phyloP scores from a whole-genome alignment of 345 rosid genomes.

The Trapa bicornis region DNA sequence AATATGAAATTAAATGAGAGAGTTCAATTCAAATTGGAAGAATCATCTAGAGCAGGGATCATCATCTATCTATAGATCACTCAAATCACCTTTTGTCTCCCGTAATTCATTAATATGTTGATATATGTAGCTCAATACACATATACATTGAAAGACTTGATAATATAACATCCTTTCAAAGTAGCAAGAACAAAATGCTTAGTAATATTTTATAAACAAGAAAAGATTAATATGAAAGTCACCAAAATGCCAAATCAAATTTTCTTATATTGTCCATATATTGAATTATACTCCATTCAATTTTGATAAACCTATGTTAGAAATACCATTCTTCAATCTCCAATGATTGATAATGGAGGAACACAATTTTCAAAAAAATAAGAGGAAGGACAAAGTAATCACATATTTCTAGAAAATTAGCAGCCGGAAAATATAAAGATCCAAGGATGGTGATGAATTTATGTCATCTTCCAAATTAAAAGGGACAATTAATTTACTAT shows the following conservation, averaged over 20 bases:
- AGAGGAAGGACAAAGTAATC: background rate
- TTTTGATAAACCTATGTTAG: background rate
- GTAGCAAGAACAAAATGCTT: background rate
- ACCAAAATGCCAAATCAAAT: background rate
- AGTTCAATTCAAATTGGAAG: background rate
- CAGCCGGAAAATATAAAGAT: background rate
- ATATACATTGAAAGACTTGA: background rate
- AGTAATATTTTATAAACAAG: background rate
- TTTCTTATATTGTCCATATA: background rate
- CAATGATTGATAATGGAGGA: background rate
- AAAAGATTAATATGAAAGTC: background rate
- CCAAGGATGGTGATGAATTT: background rate
- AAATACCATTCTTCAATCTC: background rate
- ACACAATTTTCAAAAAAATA: no score
- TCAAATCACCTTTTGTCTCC: background rate
- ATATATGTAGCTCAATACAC: background rate
- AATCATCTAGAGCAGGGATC: background rate
- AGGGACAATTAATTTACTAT: background rate
- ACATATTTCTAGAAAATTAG: background rate
- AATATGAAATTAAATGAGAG: no score
- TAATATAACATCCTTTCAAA: background rate
- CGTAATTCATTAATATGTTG: background rate
- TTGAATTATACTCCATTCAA: background rate
- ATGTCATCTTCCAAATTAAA: background rate
- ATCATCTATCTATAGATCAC: background rate